Conservation (phyloP, 805 yeast species). For the Metschnikowia aberdeeniae region DNA sequence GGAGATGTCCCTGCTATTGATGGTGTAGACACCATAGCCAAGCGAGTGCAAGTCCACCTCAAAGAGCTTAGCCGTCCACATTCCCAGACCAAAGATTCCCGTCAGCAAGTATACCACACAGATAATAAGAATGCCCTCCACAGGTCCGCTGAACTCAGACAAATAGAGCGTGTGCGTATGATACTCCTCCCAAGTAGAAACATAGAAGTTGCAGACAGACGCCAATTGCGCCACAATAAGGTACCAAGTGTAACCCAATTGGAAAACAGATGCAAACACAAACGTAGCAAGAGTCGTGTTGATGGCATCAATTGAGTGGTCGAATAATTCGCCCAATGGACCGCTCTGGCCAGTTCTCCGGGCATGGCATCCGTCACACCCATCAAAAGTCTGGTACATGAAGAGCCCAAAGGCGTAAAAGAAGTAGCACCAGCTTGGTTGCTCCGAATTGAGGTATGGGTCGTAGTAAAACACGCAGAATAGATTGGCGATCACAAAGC, state of each 20-base stretch:
- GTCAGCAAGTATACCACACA: constrained; percentile 53
- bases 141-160: constrained; percentile 86
- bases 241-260: constrained; percentile 65
- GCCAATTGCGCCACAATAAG: constrained; percentile 66
- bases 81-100: constrained; percentile 63
- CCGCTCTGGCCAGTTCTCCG: constrained; percentile 93
- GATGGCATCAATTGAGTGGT: constrained; percentile 72
- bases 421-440: constrained; percentile 75
- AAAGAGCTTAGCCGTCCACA: constrained; percentile 54
- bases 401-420: constrained; percentile 79
- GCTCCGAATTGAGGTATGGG: constrained; percentile 54
- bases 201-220: constrained; percentile 73
- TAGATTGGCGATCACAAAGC: constrained; percentile 64
- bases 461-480: constrained; percentile 65
- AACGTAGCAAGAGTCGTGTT: constrained; percentile 79
- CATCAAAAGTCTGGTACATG: constrained; percentile 92
- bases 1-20: constrained; percentile 44
- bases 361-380: constrained; percentile 94
- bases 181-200: constrained; percentile 94
- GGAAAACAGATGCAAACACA: constrained; percentile 71
- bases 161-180: constrained; percentile 81
- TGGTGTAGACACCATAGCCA: constrained; percentile 23
- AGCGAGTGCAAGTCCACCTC: constrained; percentile 36
- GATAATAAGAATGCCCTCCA: constrained; percentile 80
- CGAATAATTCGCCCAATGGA: constrained; percentile 91